Conservation (phyloP, 345 rosid species). For the Microthlaspi erraticum region DNA sequence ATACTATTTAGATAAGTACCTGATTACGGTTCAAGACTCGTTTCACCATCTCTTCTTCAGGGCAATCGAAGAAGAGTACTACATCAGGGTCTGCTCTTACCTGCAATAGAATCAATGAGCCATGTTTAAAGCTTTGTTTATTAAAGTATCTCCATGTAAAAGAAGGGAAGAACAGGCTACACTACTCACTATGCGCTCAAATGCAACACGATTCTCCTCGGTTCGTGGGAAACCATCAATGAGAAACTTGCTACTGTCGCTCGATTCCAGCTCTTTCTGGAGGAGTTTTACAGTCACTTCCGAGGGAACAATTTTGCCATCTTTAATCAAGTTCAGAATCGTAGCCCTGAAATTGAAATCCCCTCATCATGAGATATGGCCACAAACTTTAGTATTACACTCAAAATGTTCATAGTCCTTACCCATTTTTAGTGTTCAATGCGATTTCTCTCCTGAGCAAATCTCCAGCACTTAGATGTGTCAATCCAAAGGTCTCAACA, state of each 20-base stretch:
- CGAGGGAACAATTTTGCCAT: slow-evolving; percentile 89
- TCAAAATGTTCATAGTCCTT: slow-evolving; percentile 16
- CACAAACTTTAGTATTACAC: background rate
- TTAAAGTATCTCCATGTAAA: background rate
- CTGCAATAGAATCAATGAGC: slow-evolving; percentile 42
- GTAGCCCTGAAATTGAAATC: slow-evolving; percentile 52
- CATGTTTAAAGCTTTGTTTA: slow-evolving; percentile 2
- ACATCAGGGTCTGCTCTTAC: slow-evolving; percentile 63
- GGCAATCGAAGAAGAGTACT: slow-evolving; percentile 79
- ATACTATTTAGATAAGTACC: slow-evolving; percentile 48
- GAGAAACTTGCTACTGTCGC: slow-evolving; percentile 61
- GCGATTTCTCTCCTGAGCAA: slow-evolving; percentile 70
- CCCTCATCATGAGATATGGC: slow-evolving; percentile 24
- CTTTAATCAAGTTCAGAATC: slow-evolving; percentile 69
- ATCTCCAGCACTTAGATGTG: slow-evolving; percentile 83
- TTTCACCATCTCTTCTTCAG: slow-evolving; percentile 75
- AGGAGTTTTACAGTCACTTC: slow-evolving; percentile 77
- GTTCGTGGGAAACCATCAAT: slow-evolving; percentile 90
- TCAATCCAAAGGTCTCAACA: slow-evolving; percentile 67
- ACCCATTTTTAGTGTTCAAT: slow-evolving; percentile 72
- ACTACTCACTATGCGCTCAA: slow-evolving; percentile 68
- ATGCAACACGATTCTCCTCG: slow-evolving; percentile 82
- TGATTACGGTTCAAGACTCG: slow-evolving; percentile 75
- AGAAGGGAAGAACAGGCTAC: background rate
- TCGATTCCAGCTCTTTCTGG: slow-evolving; percentile 67